These are phyloP conservation scores for Fusarium sp. DNA, from an alignment of 2,329 filamentous ascomycete genomes.

Conservation along the genomic window DNA sequence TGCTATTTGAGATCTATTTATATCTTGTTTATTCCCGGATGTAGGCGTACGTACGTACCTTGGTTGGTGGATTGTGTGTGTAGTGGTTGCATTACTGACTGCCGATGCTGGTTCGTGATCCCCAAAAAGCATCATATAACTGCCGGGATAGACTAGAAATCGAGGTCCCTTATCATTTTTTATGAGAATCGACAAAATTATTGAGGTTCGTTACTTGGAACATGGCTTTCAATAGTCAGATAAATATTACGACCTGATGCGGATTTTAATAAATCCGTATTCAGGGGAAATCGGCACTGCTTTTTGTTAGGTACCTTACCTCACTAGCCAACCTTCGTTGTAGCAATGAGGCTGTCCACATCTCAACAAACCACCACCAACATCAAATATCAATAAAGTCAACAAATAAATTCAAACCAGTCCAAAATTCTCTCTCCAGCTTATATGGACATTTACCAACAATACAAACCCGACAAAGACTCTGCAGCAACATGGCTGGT, in stretches of 20 bases:
- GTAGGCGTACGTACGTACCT: too few relatives aligned
- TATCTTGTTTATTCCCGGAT: neutral
- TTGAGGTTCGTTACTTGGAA: neutral
- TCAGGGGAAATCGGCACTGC: neutral
- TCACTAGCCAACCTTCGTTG: neutral
- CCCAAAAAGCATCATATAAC: neutral
- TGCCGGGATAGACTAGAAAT: neutral
- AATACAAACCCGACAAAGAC: slow-evolving; percentile 36
- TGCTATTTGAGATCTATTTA: neutral
- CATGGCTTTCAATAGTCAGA: neutral
- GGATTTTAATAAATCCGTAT: neutral
- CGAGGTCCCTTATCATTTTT: too few relatives aligned
- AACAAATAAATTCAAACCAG: too few relatives aligned
- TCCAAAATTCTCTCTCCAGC: neutral
- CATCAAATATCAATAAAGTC: neutral
- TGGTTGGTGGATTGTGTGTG: neutral
- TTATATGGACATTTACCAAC: slow-evolving; percentile 11
- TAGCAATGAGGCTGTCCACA: neutral
- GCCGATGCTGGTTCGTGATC: neutral
- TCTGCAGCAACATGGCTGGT: slow-evolving; percentile 25
- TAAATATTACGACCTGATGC: neutral
- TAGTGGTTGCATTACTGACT: neutral
- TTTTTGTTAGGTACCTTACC: neutral
- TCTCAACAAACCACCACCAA: neutral
- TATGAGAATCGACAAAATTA: neutral